Evolutionary conservation across 352 stramenopile genomes (phyloP).

Genomic region (Phytophthora fragariaefolia): DNA sequence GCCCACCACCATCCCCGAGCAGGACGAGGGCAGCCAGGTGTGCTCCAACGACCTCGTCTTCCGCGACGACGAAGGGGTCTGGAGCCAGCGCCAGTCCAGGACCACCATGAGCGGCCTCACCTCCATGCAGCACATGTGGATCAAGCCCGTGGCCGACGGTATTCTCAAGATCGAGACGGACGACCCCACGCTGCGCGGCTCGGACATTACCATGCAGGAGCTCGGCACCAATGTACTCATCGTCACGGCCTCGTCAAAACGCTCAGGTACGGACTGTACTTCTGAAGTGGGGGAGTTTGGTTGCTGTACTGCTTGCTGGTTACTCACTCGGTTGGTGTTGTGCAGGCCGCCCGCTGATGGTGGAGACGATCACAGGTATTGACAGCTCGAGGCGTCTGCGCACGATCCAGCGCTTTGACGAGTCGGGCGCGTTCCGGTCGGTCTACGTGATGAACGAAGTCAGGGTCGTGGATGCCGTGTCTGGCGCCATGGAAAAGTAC

Average conservation of each 20-base stretch:
- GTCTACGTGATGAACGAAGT: conserved; percentile 91
- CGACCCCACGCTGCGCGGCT: conserved; percentile 75
- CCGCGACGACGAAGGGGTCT: conserved; percentile 86
- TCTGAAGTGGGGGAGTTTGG: neutral
- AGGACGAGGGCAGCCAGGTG: conserved; percentile 85
- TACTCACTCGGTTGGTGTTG: conserved; percentile 8
- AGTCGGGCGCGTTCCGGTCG: conserved; percentile 84
- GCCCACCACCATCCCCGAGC: conserved; percentile 66
- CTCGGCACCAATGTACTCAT: conserved; percentile 84
- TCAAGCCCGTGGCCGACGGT: conserved; percentile 86
- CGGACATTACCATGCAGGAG: conserved; percentile 90
- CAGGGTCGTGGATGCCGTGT: conserved; percentile 86
- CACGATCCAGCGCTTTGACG: conserved; percentile 88
- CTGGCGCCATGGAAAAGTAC: conserved; percentile 88
- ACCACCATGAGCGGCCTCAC: conserved; percentile 89
- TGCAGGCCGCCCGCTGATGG: conserved; percentile 74
- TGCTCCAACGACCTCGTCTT: conserved; percentile 88
- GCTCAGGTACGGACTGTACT: conserved; percentile 52
- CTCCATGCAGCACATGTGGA: conserved; percentile 89
- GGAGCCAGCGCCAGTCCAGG: conserved; percentile 85
- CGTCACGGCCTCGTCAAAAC: conserved; percentile 86
- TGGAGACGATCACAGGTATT: conserved; percentile 86
- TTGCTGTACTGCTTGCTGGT: neutral
- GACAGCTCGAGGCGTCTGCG: conserved; percentile 82
- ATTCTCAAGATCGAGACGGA: conserved; percentile 91